A percentile compares a stretch with the other conserved stretches of the same genome.
phyloP scores from a whole-genome alignment of 2,329 filamentous ascomycete species.

The Aspergillus carbonarius region DNA sequence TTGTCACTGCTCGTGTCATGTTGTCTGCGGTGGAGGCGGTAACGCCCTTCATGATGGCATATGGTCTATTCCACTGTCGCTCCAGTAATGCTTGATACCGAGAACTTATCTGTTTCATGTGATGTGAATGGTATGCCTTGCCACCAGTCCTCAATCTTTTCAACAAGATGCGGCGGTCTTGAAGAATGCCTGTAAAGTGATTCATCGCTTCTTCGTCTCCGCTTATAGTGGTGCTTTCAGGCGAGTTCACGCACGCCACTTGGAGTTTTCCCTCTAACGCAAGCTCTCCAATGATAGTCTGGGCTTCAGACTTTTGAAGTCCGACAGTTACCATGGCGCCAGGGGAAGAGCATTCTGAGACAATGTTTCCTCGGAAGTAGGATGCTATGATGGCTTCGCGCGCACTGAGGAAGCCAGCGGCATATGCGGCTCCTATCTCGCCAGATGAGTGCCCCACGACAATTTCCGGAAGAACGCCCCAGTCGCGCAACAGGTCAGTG shows the following conservation, averaged over 20 bases:
- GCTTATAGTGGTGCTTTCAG: neutral
- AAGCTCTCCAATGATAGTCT: conserved; percentile 31
- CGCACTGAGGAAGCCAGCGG: conserved; percentile 45
- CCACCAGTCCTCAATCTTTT: neutral
- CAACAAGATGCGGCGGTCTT: neutral
- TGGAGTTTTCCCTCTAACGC: conserved; percentile 39
- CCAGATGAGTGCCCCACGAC: conserved; percentile 53
- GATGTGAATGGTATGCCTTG: neutral
- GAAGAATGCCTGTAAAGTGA: neutral
- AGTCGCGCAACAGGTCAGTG: conserved; percentile 26
- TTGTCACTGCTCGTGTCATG: neutral
- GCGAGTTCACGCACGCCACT: conserved; percentile 26
- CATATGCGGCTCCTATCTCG: conserved; percentile 54
- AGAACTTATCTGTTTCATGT: neutral
- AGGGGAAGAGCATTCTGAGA: conserved; percentile 9
- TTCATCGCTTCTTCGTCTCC: neutral
- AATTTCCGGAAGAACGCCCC: conserved; percentile 34
- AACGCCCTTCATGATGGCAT: neutral
- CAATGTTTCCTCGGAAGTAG: conserved; percentile 45
- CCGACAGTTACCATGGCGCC: conserved; percentile 54
- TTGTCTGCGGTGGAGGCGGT: too few species aligned
- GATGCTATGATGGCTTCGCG: conserved; percentile 47
- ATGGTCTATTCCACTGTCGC: neutral
- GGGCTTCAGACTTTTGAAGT: conserved; percentile 20
- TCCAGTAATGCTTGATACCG: neutral